Evolutionary conservation across 1,139 yeast species (phyloP).

Genomic region (Sugiyamaella pinicola): DNA sequence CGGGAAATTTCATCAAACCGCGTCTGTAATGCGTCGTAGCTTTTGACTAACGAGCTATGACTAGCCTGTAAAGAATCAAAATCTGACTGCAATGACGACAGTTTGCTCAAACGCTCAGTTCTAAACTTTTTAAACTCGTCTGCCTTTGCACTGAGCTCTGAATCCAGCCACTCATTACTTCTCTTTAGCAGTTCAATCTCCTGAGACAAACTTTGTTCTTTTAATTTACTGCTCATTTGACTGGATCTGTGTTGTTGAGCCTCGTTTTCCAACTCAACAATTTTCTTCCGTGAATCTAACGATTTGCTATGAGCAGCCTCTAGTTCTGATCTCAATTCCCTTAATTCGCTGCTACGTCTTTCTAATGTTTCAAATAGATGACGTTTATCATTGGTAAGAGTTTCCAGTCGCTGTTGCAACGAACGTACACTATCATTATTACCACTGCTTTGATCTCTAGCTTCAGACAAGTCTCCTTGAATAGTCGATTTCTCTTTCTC

Average conservation of each 20-base stretch:
- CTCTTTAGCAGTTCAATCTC: conserved; percentile 44
- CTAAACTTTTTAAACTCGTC: conserved; percentile 46
- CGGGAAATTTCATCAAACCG: conserved; percentile 45
- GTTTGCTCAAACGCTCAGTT: conserved; percentile 40
- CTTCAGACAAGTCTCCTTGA: conserved; percentile 38
- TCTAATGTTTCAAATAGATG: conserved; percentile 48
- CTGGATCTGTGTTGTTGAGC: conserved; percentile 43
- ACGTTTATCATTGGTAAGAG: conserved; percentile 43
- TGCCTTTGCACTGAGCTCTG: conserved; percentile 42
- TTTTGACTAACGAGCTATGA: conserved; percentile 40
- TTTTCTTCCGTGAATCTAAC: conserved; percentile 47
- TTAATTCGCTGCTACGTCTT: conserved; percentile 51
- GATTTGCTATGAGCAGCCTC: conserved; percentile 53
- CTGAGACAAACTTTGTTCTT: conserved; percentile 45
- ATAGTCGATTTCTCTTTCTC: conserved; percentile 38
- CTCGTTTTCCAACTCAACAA: conserved; percentile 47
- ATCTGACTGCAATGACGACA: conserved; percentile 42
- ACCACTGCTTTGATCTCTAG: conserved; percentile 37
- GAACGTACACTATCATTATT: conserved; percentile 28
- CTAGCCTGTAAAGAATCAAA: conserved; percentile 44
- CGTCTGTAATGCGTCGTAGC: conserved; percentile 35
- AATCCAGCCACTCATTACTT: conserved; percentile 45
- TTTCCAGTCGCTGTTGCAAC: conserved; percentile 31
- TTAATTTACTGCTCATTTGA: conserved; percentile 43
- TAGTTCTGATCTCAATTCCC: conserved; percentile 55